Conservation (phyloP, 2,329 filamentous ascomycete genomes). For the Fusarium dlaminii region DNA sequence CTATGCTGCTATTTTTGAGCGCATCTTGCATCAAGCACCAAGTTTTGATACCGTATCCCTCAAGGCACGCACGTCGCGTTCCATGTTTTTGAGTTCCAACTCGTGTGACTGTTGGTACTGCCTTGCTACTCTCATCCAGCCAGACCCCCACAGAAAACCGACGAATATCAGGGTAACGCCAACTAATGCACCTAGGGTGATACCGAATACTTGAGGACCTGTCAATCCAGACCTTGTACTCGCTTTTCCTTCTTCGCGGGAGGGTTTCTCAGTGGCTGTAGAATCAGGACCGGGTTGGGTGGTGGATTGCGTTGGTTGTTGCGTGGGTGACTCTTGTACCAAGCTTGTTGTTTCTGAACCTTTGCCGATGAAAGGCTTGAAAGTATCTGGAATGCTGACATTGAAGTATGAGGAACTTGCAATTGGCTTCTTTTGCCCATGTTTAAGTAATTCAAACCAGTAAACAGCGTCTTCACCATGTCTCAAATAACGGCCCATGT, state of each 20-base stretch:
- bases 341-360: too few relatives aligned
- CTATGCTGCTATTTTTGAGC: not conserved
- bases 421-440: too few relatives aligned
- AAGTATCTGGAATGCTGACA: not conserved
- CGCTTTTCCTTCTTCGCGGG: not conserved
- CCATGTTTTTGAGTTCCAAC: not conserved
- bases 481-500: not conserved
- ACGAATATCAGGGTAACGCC: not conserved
- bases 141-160: not conserved
- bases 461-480: not conserved
- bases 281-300: not conserved
- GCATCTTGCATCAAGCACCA: not conserved
- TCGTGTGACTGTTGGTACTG: not conserved
- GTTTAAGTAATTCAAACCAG: too few relatives aligned
- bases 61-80: not conserved
- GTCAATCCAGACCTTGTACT: not conserved
- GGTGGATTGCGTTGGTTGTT: not conserved
- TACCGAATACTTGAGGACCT: not conserved
- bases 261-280: rapidly evolving
- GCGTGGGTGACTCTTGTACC: not conserved
- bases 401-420: not conserved
- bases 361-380: too few relatives aligned
- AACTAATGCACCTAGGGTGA: not conserved
- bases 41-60: not conserved
- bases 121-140: not conserved